Evolutionary conservation across 2,329 filamentous ascomycete genomes (phyloP).

Genomic region (Aureobasidium zeae): DNA sequence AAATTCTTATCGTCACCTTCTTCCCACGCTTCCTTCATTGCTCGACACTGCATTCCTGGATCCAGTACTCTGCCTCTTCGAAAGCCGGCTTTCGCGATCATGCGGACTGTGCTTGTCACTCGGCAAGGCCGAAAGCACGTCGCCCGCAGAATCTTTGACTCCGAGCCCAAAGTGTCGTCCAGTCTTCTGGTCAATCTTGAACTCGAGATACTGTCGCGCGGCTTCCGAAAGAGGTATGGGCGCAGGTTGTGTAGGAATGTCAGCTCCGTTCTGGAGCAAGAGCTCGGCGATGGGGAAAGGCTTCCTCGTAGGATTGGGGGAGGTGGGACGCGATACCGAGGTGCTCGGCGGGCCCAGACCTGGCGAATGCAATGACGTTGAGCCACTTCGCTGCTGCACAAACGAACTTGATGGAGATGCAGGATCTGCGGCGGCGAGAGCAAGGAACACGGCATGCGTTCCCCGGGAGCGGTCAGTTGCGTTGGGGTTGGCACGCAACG

Average conservation of each 20-base stretch:
- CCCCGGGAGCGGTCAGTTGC: conserved; percentile 73
- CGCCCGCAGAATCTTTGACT: conserved; percentile 32
- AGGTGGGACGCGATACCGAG: conserved; percentile 27
- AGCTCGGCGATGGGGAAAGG: conserved; percentile 85
- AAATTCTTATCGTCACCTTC: conserved; percentile 10
- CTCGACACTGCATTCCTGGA: conserved; percentile 9
- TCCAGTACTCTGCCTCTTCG: conserved; percentile 3
- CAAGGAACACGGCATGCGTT: conserved; percentile 83
- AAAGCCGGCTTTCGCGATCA: conserved; percentile 8
- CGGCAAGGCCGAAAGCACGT: conserved; percentile 56
- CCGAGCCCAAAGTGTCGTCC: conserved; percentile 24
- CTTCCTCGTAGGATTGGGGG: conserved; percentile 35
- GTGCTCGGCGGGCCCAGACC: conserved; percentile 20
- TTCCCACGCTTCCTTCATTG: conserved; percentile 7
- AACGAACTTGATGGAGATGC: conserved; percentile 50
- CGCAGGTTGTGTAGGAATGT: conserved; percentile 66
- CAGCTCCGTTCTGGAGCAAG: conserved; percentile 84
- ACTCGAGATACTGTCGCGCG: conserved; percentile 76
- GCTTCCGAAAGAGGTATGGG: conserved; percentile 75
- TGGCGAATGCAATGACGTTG: conserved; percentile 39
- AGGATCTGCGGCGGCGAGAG: conserved; percentile 84
- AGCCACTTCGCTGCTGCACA: conserved; percentile 25
- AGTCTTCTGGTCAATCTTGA: conserved; percentile 49
- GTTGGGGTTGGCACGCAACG: conserved; percentile 80
- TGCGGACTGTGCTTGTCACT: conserved; percentile 28